Evolutionary conservation across 2,329 filamentous ascomycete genomes (phyloP).

Genomic region (Penicillium sp.): DNA sequence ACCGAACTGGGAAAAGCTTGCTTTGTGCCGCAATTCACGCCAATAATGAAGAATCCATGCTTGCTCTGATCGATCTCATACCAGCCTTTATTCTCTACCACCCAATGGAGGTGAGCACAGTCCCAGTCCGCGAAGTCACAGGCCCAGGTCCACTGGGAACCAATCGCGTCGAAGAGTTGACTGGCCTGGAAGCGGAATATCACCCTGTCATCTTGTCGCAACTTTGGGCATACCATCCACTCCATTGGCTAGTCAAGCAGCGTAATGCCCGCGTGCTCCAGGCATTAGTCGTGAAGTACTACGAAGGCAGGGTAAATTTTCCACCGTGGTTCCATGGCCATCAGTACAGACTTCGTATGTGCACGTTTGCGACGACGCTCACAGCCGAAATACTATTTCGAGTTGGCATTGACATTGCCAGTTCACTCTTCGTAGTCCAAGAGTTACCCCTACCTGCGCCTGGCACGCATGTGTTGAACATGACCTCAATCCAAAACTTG

Average conservation of each 20-base stretch:
- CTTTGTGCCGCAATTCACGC: neutral
- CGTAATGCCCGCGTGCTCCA: neutral
- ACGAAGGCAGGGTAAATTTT: neutral
- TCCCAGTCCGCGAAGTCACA: neutral
- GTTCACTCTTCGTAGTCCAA: neutral
- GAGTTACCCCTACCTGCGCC: neutral
- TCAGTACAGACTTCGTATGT: neutral
- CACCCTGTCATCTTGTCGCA: neutral
- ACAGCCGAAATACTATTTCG: neutral
- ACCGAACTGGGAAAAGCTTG: neutral
- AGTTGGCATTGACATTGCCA: neutral
- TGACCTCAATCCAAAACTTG: neutral
- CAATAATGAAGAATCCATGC: neutral
- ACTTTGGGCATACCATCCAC: neutral
- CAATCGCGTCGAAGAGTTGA: neutral
- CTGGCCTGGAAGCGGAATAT: neutral
- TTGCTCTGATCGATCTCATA: neutral
- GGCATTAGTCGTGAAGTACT: neutral
- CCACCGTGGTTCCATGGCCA: neutral
- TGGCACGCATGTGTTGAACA: neutral
- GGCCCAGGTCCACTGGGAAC: neutral
- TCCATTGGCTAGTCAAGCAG: neutral
- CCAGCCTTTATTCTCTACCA: neutral
- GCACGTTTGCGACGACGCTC: neutral
- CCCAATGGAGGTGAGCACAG: neutral